A percentile compares a stretch with the other conserved stretches of the same genome.
phyloP scores from a whole-genome alignment of 257 asterid genomes.

The Rhazya stricta region DNA sequence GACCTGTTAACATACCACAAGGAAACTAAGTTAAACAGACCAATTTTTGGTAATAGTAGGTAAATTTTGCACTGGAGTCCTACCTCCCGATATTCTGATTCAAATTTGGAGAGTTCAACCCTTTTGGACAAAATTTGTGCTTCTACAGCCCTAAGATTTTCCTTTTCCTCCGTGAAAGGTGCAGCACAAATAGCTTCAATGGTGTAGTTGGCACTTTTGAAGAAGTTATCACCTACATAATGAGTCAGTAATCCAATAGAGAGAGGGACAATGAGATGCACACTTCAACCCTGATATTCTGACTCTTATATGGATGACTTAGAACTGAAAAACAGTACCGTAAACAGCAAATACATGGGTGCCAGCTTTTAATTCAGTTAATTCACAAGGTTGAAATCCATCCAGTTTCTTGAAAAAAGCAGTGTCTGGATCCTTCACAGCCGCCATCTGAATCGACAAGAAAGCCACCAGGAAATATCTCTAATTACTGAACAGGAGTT shows the following conservation, averaged over 20 bases:
- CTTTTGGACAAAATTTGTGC: conserved; percentile 82
- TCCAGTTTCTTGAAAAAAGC: conserved; percentile 91
- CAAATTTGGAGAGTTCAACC: conserved; percentile 85
- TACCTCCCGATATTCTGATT: conserved; percentile 95
- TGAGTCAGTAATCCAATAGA: conserved; percentile 17
- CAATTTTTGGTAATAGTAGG: conserved; percentile 1
- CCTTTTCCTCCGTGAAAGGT: conserved; percentile 69
- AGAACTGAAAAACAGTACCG: conserved; percentile 45
- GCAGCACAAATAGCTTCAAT: conserved; percentile 81
- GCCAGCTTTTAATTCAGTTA: conserved; percentile 81
- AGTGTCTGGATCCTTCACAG: conserved; percentile 83
- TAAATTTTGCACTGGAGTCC: conserved; percentile 4
- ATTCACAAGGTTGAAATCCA: conserved; percentile 96
- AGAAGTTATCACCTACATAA: conserved; percentile 86
- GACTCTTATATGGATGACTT: conserved; percentile 13
- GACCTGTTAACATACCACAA: conserved; percentile 43
- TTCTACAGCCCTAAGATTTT: conserved; percentile 75
- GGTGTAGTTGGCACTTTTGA: conserved; percentile 76
- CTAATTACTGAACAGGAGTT: not conserved
- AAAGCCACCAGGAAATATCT: conserved; percentile 13
- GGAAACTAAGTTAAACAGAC: conserved; percentile 20
- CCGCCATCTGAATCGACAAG: conserved; percentile 39
- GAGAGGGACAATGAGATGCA: conserved; percentile 18
- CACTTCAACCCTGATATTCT: conserved; percentile 8
- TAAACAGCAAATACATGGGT: conserved; percentile 87